Conservation (phyloP, 768 basidiomycete genomes). For the Amyloporia xantha region DNA sequence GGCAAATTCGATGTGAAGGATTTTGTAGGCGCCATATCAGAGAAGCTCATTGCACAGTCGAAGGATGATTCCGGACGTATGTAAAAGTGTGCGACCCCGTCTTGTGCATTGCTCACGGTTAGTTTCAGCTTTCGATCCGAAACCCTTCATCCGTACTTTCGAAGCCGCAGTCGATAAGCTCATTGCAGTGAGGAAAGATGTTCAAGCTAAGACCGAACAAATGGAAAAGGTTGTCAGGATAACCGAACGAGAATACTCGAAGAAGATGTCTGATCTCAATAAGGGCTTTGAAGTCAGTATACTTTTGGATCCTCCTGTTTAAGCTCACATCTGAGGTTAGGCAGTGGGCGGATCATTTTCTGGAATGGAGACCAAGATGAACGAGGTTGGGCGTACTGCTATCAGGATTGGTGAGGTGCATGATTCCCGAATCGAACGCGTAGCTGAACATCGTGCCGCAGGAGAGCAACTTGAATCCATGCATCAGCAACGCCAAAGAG, state of each 20-base stretch:
- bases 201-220: slow-evolving; percentile 83
- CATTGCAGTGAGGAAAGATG: slow-evolving; percentile 81
- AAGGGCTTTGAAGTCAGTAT: slow-evolving; percentile 82
- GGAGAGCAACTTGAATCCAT: slow-evolving; percentile 95
- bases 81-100: slow-evolving; percentile 28
- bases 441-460: slow-evolving; percentile 22
- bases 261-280: slow-evolving; percentile 89
- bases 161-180: slow-evolving; percentile 87
- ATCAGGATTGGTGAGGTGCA: slow-evolving; percentile 77
- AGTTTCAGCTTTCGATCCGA: slow-evolving; percentile 79
- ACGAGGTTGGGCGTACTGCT: slow-evolving; percentile 88
- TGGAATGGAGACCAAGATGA: slow-evolving; percentile 87
- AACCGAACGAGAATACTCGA: slow-evolving; percentile 90
- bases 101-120: background rate
- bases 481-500: slow-evolving; percentile 85
- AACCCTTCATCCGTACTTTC: slow-evolving; percentile 88
- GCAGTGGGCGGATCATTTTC: slow-evolving; percentile 82
- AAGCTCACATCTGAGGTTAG: slow-evolving; percentile 32
- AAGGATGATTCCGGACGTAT: slow-evolving; percentile 76
- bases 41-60: slow-evolving; percentile 82
- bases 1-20: slow-evolving; percentile 91
- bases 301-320: background rate
- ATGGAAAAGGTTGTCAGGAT: slow-evolving; percentile 88
- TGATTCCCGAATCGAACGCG: no score
- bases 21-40: slow-evolving; percentile 78